phyloP scores from a whole-genome alignment of 139 green algal species.

The Volvox reticuliferus region DNA sequence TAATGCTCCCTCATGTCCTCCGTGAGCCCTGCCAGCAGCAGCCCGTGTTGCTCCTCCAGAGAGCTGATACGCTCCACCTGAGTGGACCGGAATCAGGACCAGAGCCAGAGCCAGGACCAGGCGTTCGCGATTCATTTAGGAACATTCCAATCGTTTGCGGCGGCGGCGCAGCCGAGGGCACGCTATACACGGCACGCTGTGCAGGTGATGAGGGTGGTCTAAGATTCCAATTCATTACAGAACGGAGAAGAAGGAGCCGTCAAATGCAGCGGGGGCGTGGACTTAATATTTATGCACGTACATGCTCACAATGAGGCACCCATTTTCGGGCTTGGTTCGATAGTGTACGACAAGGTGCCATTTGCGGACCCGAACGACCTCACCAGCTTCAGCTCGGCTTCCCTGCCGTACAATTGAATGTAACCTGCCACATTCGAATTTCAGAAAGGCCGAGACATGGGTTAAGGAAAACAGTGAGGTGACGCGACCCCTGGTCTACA shows the following conservation, averaged over 20 bases:
- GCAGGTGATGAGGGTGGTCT: background rate
- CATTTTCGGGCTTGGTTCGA: too few relatives aligned
- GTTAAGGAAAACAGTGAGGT: too few relatives aligned
- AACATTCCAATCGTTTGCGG: background rate
- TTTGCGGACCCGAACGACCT: background rate
- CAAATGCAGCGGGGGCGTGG: background rate
- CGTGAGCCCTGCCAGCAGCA: constrained; percentile 62
- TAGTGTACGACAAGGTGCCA: too few relatives aligned
- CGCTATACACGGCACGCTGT: background rate
- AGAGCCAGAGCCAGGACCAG: background rate
- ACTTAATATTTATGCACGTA: too few relatives aligned
- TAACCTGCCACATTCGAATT: constrained; percentile 46
- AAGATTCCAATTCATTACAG: background rate
- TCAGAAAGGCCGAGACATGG: too few relatives aligned
- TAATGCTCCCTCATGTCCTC: constrained; percentile 42
- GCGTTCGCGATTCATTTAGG: background rate
- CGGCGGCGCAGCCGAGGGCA: background rate
- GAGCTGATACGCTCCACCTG: constrained; percentile 52
- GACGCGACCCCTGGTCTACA: too few relatives aligned
- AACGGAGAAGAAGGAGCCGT: background rate
- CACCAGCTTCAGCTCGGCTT: constrained; percentile 65
- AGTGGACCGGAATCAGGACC: background rate
- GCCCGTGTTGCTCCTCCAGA: constrained; percentile 57
- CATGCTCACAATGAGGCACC: too few relatives aligned
- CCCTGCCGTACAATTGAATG: constrained; percentile 61